These are phyloP conservation scores for Tuber magnatum DNA, from an alignment of 495 filamentous ascomycete species.

Conservation along the genomic window DNA sequence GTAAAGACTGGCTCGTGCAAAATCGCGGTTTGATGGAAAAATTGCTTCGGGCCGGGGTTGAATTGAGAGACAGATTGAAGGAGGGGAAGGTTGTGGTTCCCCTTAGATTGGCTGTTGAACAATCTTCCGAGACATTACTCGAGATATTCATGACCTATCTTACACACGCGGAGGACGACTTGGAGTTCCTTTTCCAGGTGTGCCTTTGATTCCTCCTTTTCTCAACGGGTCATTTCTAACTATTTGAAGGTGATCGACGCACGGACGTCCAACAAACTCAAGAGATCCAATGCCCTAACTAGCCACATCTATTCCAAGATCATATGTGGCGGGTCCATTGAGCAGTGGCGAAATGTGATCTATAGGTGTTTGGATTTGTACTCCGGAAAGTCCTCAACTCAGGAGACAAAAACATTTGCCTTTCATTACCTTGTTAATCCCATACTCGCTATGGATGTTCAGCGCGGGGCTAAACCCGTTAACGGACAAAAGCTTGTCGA, in stretches of 20 bases:
- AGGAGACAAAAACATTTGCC: slow-evolving; percentile 86
- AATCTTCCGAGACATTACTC: slow-evolving; percentile 84
- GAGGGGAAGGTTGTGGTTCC: slow-evolving; percentile 59
- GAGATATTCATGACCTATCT: slow-evolving; percentile 73
- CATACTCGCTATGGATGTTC: slow-evolving; percentile 90
- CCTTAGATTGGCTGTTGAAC: slow-evolving; percentile 77
- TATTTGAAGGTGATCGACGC: slow-evolving; percentile 60
- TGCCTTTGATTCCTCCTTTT: slow-evolving; percentile 6
- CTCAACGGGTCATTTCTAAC: slow-evolving; percentile 4
- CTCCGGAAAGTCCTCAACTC: slow-evolving; percentile 63
- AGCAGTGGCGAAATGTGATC: slow-evolving; percentile 78
- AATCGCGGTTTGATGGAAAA: slow-evolving; percentile 64
- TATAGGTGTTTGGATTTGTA: slow-evolving; percentile 85
- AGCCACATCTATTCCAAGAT: slow-evolving; percentile 78
- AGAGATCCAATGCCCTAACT: slow-evolving; percentile 65
- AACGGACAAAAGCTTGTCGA: slow-evolving; percentile 74
- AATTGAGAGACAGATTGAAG: slow-evolving; percentile 63
- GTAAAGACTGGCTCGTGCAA: slow-evolving; percentile 67
- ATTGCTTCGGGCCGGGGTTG: slow-evolving; percentile 61
- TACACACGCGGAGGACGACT: slow-evolving; percentile 62
- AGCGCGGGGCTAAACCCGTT: slow-evolving; percentile 44
- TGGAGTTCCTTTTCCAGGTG: slow-evolving; percentile 75
- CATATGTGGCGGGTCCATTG: slow-evolving; percentile 74
- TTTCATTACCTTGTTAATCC: slow-evolving; percentile 92
- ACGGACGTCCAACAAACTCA: slow-evolving; percentile 73